These are phyloP conservation scores for Boletus speciosus DNA, from an alignment of 768 basidiomycete species.

Conservation along the genomic window DNA sequence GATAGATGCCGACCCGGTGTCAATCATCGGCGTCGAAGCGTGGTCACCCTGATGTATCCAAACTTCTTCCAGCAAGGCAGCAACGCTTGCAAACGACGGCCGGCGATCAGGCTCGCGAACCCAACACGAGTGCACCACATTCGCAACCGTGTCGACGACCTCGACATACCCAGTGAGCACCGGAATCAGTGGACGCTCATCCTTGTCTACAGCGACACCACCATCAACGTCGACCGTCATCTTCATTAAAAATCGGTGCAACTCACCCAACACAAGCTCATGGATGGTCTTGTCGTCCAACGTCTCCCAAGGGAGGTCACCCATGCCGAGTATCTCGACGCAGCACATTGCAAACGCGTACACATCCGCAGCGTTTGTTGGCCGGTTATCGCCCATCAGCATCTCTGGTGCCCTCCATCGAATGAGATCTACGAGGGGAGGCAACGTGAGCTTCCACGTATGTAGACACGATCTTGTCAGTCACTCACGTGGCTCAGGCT, in stretches of 20 bases:
- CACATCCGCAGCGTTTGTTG: conserved; percentile 59
- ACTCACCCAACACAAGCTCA: conserved; percentile 49
- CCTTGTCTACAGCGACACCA: conserved; percentile 37
- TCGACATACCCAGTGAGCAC: conserved; percentile 29
- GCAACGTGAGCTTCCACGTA: not conserved
- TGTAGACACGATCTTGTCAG: not conserved
- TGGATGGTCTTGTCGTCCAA: conserved; percentile 50
- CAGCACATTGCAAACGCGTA: conserved; percentile 69
- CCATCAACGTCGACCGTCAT: conserved; percentile 17
- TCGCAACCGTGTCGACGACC: conserved; percentile 32
- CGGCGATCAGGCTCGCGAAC: conserved; percentile 47
- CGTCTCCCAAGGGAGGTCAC: conserved; percentile 55
- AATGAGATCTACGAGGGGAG: conserved; percentile 51
- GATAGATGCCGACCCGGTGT: not conserved
- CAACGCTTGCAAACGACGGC: conserved; percentile 50
- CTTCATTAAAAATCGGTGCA: conserved; percentile 3
- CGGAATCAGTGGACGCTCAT: conserved; percentile 51
- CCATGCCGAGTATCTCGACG: conserved; percentile 60
- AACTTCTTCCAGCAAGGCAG: conserved; percentile 42
- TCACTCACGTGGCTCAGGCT: conserved; percentile 40
- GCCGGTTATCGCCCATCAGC: conserved; percentile 42
- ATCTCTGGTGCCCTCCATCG: conserved; percentile 75
- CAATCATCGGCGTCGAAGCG: not conserved
- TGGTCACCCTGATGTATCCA: conserved; percentile 37
- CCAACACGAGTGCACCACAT: conserved; percentile 58